Evolutionary conservation across 2,329 filamentous ascomycete genomes (phyloP).

Genomic region (Scytalidium sp.): DNA sequence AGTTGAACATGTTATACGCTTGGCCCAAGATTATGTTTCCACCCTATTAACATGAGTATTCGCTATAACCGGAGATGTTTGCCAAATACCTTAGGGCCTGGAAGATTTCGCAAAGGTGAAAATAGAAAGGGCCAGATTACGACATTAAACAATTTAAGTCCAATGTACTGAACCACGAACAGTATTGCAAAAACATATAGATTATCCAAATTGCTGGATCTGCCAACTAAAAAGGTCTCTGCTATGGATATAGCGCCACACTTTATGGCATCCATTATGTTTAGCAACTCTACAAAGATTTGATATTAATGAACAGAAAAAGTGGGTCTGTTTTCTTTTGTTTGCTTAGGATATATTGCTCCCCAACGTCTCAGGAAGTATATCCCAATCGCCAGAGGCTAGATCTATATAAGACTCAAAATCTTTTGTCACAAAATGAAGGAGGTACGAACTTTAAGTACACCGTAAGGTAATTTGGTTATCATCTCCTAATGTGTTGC

Average conservation of each 20-base stretch:
- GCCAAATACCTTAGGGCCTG: neutral
- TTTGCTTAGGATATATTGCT: too few relatives aligned
- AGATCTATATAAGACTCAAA: too few relatives aligned
- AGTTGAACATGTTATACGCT: constrained; percentile 27
- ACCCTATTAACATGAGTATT: neutral
- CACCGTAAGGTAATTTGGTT: too few relatives aligned
- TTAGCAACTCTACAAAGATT: too few relatives aligned
- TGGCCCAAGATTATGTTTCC: constrained; percentile 33
- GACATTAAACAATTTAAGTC: neutral
- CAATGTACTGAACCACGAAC: neutral
- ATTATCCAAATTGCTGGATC: neutral
- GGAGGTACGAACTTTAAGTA: too few relatives aligned
- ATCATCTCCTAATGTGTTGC: too few relatives aligned
- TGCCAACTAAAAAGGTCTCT: neutral
- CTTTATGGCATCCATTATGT: neutral
- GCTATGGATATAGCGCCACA: neutral
- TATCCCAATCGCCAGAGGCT: too few relatives aligned
- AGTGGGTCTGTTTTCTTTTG: too few relatives aligned
- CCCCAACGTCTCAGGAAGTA: too few relatives aligned
- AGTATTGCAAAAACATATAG: neutral
- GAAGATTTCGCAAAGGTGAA: neutral
- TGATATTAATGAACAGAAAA: too few relatives aligned
- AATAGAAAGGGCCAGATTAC: neutral
- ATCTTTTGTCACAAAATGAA: too few relatives aligned
- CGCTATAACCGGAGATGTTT: too few relatives aligned